Base-by-base conservation (phyloP, 805 yeast genomes). In the Wickerhamiella spandovensis region DNA sequence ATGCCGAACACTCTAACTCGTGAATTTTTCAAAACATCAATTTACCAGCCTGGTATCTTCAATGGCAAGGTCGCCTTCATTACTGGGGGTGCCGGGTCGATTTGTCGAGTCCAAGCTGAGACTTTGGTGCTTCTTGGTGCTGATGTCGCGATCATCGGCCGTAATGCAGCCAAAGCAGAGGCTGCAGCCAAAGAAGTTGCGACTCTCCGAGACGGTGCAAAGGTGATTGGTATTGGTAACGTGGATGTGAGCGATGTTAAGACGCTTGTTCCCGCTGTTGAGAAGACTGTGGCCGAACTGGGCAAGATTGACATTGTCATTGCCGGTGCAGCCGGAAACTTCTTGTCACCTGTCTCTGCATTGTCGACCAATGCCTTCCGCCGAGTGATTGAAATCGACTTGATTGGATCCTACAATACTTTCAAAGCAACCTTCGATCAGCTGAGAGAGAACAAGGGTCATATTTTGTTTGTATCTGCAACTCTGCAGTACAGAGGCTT, bases 291-390 rank as follows among this genome's bases (percentile, higher is more conserved):
- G 23, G 61, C 67, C 5, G 71, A 73, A 58, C 74, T 85, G 57
- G 95, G 95, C 2, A 71, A 75, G 54, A 81, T 88, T 51, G 96
- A 88, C 67, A 84, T 66, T 64, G 90, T 88, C 24, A 83, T 88
- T 63, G 88, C 89, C 43, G 96, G 96, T 10, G 96, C 97, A 2
- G 96, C 96, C 3, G 96, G 97, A 8, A 89, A 89, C 69, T 88
- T 88, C 63, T 64, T 89, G 48, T 69, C 84, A 37, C 94, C 86
- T 64, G 78, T 87, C 67, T 78, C 81, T 60, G 80, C 79, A 58
- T 68, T 88, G 54, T 80, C 89, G 1, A 63, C 89, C 17, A 87
- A 86, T 63, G 96, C 95, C 5, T 88, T 88, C 72, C 84, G 84
- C 64, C 72, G 92, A 0, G 96, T 88, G 24, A 72, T 88, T 23